These are phyloP conservation scores for Mycocentrospora acerina DNA, from an alignment of 2,329 filamentous ascomycete species.

Conservation along the genomic window DNA sequence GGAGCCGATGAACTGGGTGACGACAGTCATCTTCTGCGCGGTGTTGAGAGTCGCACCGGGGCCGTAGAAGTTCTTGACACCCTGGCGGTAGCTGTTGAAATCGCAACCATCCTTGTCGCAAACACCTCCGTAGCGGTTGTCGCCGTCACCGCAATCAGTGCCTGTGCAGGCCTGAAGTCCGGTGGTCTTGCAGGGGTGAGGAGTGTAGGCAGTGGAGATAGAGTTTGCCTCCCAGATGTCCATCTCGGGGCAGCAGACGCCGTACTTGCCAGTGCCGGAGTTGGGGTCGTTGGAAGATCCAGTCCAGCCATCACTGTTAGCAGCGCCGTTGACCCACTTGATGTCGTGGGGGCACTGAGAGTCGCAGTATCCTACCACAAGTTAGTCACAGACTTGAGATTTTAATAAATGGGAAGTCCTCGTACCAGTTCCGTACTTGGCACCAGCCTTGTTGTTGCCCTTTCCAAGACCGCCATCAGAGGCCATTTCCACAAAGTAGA, in stretches of 20 bases:
- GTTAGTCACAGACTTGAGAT: not conserved
- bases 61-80: slow-evolving; percentile 65
- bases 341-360: slow-evolving; percentile 49
- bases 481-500: slow-evolving; percentile 60
- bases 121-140: slow-evolving; percentile 59
- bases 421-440: slow-evolving; percentile 62
- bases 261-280: slow-evolving; percentile 55
- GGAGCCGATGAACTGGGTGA: slow-evolving; percentile 53
- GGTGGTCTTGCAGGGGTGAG: slow-evolving; percentile 61
- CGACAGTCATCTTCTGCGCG: slow-evolving; percentile 49
- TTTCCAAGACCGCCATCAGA: slow-evolving; percentile 54
- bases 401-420: not conserved
- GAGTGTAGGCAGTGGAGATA: slow-evolving; percentile 64
- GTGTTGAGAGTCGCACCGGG: slow-evolving; percentile 51
- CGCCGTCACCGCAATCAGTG: slow-evolving; percentile 42
- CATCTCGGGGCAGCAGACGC: slow-evolving; percentile 69
- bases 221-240: slow-evolving; percentile 72
- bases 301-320: slow-evolving; percentile 58
- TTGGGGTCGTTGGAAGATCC: slow-evolving; percentile 57
- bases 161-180: slow-evolving; percentile 57
- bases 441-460: slow-evolving; percentile 55
- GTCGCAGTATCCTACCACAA: slow-evolving; percentile 37
- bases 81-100: slow-evolving; percentile 62
- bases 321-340: slow-evolving; percentile 56
- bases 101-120: slow-evolving; percentile 72